Percentiles rank a stretch among this genome's conserved stretches.
phyloP scores from a whole-genome alignment of 192 early-diverging fungal genomes.

The Entomortierella chlamydospora region DNA sequence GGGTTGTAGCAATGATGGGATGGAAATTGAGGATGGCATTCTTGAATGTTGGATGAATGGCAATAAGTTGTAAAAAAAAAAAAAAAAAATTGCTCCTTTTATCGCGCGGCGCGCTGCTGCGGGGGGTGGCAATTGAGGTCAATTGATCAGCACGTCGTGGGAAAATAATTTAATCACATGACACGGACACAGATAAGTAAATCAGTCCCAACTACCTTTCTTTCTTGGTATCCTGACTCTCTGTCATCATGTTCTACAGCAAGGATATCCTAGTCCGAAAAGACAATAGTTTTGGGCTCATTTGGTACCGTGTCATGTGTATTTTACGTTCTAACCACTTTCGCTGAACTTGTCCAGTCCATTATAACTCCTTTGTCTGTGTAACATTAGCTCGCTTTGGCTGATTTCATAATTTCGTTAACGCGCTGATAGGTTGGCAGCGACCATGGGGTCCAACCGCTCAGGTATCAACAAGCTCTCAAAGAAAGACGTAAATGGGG shows the following conservation, averaged over 20 bases:
- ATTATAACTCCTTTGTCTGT: too few species aligned
- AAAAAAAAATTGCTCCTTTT: too few species aligned
- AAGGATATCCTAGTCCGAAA: slow-evolving; percentile 66
- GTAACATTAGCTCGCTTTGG: too few species aligned
- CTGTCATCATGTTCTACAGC: slow-evolving; percentile 68
- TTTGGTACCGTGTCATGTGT: slow-evolving; percentile 48
- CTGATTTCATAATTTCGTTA: neutral
- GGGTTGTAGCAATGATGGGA: slow-evolving; percentile 1
- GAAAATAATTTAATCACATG: too few species aligned
- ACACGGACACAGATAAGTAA: too few species aligned
- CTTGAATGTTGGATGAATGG: neutral
- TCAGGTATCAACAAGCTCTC: slow-evolving; percentile 64
- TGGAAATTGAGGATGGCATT: neutral
- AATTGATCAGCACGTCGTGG: too few species aligned
- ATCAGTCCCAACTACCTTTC: too few species aligned
- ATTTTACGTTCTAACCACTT: neutral
- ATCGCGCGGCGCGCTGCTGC: too few species aligned
- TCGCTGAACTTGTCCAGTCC: too few species aligned
- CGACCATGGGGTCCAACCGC: slow-evolving; percentile 60
- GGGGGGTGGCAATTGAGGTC: too few species aligned
- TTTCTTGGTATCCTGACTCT: neutral
- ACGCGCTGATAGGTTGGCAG: slow-evolving; percentile 59
- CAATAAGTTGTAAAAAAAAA: neutral
- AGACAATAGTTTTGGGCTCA: slow-evolving; percentile 60
- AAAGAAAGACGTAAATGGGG: slow-evolving; percentile 65